phyloP scores from a whole-genome alignment of 2,329 filamentous ascomycete genomes.

The Calcarisporium arbuscula region DNA sequence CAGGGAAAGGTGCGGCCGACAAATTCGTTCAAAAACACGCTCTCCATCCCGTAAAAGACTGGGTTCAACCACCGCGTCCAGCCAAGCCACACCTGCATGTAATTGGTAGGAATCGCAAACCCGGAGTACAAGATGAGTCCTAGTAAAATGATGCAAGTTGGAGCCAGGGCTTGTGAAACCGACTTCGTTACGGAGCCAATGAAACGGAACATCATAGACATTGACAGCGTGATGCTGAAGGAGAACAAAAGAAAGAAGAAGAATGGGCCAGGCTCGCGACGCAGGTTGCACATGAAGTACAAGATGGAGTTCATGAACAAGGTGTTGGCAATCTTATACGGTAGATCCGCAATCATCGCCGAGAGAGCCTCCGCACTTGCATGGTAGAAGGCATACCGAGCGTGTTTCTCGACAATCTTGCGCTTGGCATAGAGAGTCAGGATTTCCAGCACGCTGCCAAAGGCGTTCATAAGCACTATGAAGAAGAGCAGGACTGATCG shows the following conservation, averaged over 20 bases:
- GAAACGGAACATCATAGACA: slow-evolving; percentile 57
- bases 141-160: slow-evolving; percentile 29
- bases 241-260: slow-evolving; percentile 40
- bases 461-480: slow-evolving; percentile 46
- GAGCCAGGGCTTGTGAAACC: slow-evolving; percentile 40
- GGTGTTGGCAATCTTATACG: slow-evolving; percentile 33
- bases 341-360: slow-evolving; percentile 35
- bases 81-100: slow-evolving; percentile 43
- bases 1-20: slow-evolving; percentile 20
- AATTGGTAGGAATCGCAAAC: slow-evolving; percentile 35
- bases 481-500: slow-evolving; percentile 46
- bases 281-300: slow-evolving; percentile 39
- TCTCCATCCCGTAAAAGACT: slow-evolving; percentile 60
- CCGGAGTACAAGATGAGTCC: slow-evolving; percentile 37
- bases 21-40: slow-evolving; percentile 64
- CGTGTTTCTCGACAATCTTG: slow-evolving; percentile 32
- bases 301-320: slow-evolving; percentile 30
- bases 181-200: slow-evolving; percentile 43
- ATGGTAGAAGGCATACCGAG: slow-evolving; percentile 33
- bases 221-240: slow-evolving; percentile 49
- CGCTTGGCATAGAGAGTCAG: slow-evolving; percentile 30
- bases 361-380: slow-evolving; percentile 27
- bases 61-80: slow-evolving; percentile 63
- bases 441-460: slow-evolving; percentile 31
- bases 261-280: slow-evolving; percentile 33